Evolutionary conservation across 2,329 filamentous ascomycete genomes (phyloP), one percentile per base, ranked within the genome.

Genomic region (Aspergillus cejpii): DNA sequence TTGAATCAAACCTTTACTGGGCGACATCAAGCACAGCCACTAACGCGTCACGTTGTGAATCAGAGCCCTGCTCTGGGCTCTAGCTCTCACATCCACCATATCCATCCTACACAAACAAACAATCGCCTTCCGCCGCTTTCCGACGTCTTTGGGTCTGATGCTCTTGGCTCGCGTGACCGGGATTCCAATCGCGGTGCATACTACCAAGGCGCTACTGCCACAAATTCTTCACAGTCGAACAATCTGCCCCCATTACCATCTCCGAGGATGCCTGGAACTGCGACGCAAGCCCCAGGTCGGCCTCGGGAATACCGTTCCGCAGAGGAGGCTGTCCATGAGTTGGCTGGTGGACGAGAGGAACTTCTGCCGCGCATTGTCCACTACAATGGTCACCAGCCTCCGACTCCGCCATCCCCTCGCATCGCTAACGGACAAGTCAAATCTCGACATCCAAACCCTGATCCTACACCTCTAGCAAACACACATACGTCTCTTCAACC

Each of bases 1-100:
- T 78, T 98, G 19, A 84, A 94, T 58, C 91, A 96, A 64, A 94
- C 88, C 28, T 98, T 98, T 64, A 96, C 92, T 6, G 90, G 91
- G 48, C 82, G 92, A 48, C 83, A 94, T 62, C 81, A 89, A 58
- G 79, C 84, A 4, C 83, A 84, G 54, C 85, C 86, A 0, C 70
- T 87, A 47, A 87, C 85, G 36, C 80, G 87, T 41, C 87, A 92
- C 64, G 74, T 89, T 43, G 77, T 81, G 57, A 90, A 91, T 62
- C 87, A 90, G 51, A 84, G 87, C 6, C 89, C 87, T 7, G 88
- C 85, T 50, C 76, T 94, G 41, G 84, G 85, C 15, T 87, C 83
- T 61, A 89, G 84, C 1, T 91, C 87, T 17, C 89, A 95, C 64
- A 92, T 96, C 61, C 88, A 94, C 68, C 89, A 94, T 62, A 77